Conservation (phyloP, 2,329 filamentous ascomycete species). For the Trichophyton schoenleinii region DNA sequence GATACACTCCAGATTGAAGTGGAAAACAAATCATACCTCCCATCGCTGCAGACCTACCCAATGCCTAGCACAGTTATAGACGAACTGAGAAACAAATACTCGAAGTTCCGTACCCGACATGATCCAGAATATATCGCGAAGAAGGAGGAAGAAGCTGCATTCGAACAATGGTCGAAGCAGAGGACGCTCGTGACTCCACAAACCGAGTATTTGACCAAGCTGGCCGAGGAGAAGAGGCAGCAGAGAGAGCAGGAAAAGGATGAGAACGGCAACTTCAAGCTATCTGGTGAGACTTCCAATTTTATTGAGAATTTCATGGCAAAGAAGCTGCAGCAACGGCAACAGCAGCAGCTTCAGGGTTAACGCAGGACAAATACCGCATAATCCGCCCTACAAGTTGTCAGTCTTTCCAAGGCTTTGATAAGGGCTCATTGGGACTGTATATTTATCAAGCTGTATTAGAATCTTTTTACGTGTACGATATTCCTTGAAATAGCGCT, state of each 20-base stretch:
- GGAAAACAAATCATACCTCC: slow-evolving; percentile 62
- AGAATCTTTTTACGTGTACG: slow-evolving; percentile 3
- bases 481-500: not conserved
- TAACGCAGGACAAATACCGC: not conserved
- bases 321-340: slow-evolving; percentile 8
- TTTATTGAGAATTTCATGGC: slow-evolving; percentile 29
- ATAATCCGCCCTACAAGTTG: not conserved
- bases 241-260: slow-evolving; percentile 25
- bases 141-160: slow-evolving; percentile 49
- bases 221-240: slow-evolving; percentile 26
- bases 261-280: slow-evolving; percentile 26
- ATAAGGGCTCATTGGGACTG: not conserved
- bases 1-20: slow-evolving; percentile 70
- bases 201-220: slow-evolving; percentile 30
- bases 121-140: slow-evolving; percentile 57
- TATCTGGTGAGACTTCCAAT: slow-evolving; percentile 22
- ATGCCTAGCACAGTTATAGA: slow-evolving; percentile 69
- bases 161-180: slow-evolving; percentile 34
- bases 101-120: slow-evolving; percentile 68
- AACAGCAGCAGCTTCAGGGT: not conserved
- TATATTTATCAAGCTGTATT: not conserved
- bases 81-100: slow-evolving; percentile 75
- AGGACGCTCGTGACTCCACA: slow-evolving; percentile 37
- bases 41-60: slow-evolving; percentile 63
- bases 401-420: not conserved